Base-by-base conservation (phyloP, 306 rosid genomes). In the Parietaria judaica region DNA sequence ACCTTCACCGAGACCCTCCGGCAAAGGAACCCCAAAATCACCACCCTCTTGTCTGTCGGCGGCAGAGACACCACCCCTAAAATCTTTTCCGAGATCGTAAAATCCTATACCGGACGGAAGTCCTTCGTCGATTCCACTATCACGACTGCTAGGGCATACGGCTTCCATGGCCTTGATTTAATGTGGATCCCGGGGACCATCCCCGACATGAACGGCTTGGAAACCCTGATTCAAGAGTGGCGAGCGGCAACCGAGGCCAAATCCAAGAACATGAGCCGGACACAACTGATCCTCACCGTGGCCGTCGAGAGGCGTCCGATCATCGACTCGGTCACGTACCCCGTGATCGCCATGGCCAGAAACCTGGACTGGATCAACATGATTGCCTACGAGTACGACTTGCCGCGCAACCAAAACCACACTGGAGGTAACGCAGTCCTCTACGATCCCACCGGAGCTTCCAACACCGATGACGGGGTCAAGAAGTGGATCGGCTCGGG, bases 81-180 rank as follows among this genome's bases (percentile, higher is more conserved):
- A 2, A 1, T 0, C 67, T 56, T 60, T 3, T 43, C 87, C 34
- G 0, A 14, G 0, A 84, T 81, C 80, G 69, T 75, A 1, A 68
- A n/a, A 51, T 37, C 11, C 3, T 14, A 72, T 54, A 47, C 54
- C 0, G 15, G 50, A 11, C 54, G 90, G 14, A 76, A 79, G 69
- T 12, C 81, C 1, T 81, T 84, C 78, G 74, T 84, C 1, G 83
- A 81, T 8, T 78, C 84, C 34, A 78, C 91, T 0, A 76, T 81
- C 3, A 12, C 37, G 8, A 38, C 46, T 10, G 85, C 83, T 6
- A 74, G 91, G 58, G 3, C 0, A 0, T 71, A 74, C 64, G 80
- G 78, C 67, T 81, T 81, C 35, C 66, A 65, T 31, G 90, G 84
- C 0, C 65, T 84, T 3, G 84, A 84, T 51, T 68, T 81, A 36